A percentile compares a stretch with the other conserved stretches of the same genome.
Conservation (phyloP, 352 stramenopile genomes). For the Pythium volutum region DNA sequence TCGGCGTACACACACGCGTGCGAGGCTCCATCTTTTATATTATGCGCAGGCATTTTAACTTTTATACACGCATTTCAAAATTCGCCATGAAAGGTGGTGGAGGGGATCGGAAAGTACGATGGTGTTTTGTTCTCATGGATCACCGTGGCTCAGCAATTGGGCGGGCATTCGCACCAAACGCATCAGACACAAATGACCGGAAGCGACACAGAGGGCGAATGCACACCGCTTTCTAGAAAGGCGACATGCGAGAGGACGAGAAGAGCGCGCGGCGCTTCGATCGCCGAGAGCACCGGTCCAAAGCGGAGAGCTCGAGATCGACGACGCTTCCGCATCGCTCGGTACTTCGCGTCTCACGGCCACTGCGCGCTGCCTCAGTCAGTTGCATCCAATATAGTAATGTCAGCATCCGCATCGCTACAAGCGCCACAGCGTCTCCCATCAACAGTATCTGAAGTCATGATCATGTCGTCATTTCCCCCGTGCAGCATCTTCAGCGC, state of each 20-base stretch:
- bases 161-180: not conserved
- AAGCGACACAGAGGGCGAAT: too few relatives aligned
- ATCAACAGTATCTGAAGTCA: slow-evolving; percentile 12
- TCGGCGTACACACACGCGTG: not conserved
- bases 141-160: not conserved
- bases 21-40: not conserved
- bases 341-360: not conserved
- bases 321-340: not conserved
- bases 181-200: too few relatives aligned
- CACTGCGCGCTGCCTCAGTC: not conserved
- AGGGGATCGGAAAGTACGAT: not conserved
- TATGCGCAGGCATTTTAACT: not conserved
- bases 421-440: not conserved
- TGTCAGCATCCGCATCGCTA: not conserved
- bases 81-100: not conserved
- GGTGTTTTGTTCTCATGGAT: slow-evolving; percentile 8
- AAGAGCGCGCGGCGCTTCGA: not conserved
- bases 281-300: not conserved
- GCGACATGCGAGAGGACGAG: not conserved
- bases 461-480: slow-evolving; percentile 2
- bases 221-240: too few relatives aligned
- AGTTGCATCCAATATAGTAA: too few relatives aligned
- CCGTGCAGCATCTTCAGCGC: not conserved
- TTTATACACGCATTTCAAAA: not conserved
- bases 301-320: not conserved